A percentile compares a stretch with the other conserved stretches of the same genome.
Conservation (phyloP, 225 moss, liverwort and hornwort species). For the Antitrichia curtipendula region DNA sequence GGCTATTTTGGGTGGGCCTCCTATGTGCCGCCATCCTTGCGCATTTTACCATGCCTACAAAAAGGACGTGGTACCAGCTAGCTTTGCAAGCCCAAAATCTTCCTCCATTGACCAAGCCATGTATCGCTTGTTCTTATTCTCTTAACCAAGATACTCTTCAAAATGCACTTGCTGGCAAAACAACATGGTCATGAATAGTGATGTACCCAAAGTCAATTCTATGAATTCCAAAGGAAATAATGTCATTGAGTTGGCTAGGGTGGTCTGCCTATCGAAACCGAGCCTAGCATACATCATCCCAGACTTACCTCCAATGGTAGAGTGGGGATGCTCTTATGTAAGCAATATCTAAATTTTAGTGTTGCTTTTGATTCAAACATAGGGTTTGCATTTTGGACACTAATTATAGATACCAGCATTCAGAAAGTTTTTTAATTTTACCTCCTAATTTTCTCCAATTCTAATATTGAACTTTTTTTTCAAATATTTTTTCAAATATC, state of each 20-base stretch:
- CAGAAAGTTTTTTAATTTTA: too few relatives aligned
- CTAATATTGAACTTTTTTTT: too few relatives aligned
- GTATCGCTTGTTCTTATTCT: accelerated
- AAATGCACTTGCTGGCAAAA: accelerated
- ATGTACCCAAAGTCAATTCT: accelerated
- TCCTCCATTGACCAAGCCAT: accelerated
- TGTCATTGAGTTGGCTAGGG: accelerated
- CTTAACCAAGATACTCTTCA: accelerated
- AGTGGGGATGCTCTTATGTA: too few relatives aligned
- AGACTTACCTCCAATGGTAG: background rate
- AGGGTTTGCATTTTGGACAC: too few relatives aligned
- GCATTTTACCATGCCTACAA: accelerated
- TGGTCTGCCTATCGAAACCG: too few relatives aligned
- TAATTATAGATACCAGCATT: too few relatives aligned
- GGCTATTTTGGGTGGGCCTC: accelerated
- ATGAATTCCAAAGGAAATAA: accelerated
- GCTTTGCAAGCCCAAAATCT: accelerated
- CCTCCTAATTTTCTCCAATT: too few relatives aligned
- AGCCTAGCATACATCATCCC: accelerated
- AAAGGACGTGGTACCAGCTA: accelerated
- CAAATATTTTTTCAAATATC: too few relatives aligned
- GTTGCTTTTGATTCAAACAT: too few relatives aligned
- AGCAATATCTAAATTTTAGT: too few relatives aligned
- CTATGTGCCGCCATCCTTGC: accelerated
- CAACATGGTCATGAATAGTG: accelerated